Base-by-base conservation (phyloP, 2,329 filamentous ascomycete species). In the Blumeriella jaapii region DNA sequence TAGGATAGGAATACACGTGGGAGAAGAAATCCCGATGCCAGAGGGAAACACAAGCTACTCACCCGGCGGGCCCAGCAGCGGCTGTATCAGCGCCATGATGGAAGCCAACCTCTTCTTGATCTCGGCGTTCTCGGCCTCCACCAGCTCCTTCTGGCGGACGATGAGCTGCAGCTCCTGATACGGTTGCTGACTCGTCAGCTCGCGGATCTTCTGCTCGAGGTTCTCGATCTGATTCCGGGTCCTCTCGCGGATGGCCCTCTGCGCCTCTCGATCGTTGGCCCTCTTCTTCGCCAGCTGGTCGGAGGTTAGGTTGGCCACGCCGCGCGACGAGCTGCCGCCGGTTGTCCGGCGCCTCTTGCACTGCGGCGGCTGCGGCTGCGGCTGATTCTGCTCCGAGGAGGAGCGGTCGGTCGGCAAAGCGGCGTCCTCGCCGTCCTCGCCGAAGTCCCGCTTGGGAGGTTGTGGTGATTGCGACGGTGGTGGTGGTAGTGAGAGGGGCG, bases 281-380 rank as follows among this genome's bases (percentile, higher is more conserved):
- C 87, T 71, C 65, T 94, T 95, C 59, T 86, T 82, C 18, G 81
- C 83, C 40, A 94, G 71, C 60, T 94, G 87, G 42, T 87, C 82
- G 5, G 85, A 82, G 8, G 84, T 93, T 55, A 94, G 69, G 54
- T 84, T 91, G 44, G 85, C 85, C 38, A 94, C 86, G 12, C 76
- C 75, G 32, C 76, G 65, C 40, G 83, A 86, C 47, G 84, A 74
- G 34, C 78, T 68, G 34, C 69, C 39, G 69, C 30, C 34, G 4
- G 36, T 60, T 45, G 47, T 63, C 29, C 45, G 38, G n/a, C n/a
- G n/a, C n/a, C n/a, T n/a, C n/a, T n/a, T n/a, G n/a, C n/a, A n/a
- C n/a, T n/a, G n/a, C n/a, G n/a, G n/a, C n/a, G n/a, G n/a, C n/a
- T n/a, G n/a, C n/a, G n/a, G n/a, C n/a, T n/a, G n/a, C 36, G 42